Evolutionary conservation across 1,284 basidiomycete species (phyloP).

Genomic region (Puccinia horiana): DNA sequence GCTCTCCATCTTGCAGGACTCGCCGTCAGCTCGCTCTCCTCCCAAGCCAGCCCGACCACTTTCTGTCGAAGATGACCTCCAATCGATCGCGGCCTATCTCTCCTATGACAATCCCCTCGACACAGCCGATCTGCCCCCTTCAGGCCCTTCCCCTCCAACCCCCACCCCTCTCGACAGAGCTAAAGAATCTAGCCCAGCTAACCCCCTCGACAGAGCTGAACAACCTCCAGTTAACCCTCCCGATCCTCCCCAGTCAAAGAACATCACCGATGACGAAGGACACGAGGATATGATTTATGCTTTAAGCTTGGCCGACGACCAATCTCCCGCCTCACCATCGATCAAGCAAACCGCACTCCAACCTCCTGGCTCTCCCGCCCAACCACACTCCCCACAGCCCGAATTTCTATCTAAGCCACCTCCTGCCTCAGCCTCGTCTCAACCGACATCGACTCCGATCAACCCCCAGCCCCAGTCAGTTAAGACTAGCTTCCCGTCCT

Average conservation of each 20-base stretch:
- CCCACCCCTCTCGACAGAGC: background rate
- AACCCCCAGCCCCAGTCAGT: conserved; percentile 43
- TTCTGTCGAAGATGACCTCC: background rate
- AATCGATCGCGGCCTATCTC: conserved; percentile 33
- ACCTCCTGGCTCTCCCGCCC: background rate
- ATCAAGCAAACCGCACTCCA: background rate
- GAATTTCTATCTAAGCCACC: conserved; percentile 34
- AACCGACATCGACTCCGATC: background rate
- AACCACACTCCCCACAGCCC: background rate
- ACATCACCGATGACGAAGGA: background rate
- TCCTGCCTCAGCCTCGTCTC: background rate
- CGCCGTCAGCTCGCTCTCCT: background rate
- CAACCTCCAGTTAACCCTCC: background rate
- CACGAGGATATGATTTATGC: conserved; percentile 46
- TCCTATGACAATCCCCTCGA: conserved; percentile 31
- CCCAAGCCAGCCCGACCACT: background rate
- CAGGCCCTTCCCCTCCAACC: background rate
- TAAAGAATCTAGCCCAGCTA: background rate
- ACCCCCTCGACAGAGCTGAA: background rate
- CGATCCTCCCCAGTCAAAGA: background rate
- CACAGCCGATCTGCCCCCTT: background rate
- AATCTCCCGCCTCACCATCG: background rate
- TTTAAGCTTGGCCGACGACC: conserved; percentile 28
- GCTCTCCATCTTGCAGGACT: background rate
- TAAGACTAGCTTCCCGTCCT: conserved; percentile 50